phyloP scores from a whole-genome alignment of 1,284 basidiomycete species.

The Filobasidium uniguttulatum region DNA sequence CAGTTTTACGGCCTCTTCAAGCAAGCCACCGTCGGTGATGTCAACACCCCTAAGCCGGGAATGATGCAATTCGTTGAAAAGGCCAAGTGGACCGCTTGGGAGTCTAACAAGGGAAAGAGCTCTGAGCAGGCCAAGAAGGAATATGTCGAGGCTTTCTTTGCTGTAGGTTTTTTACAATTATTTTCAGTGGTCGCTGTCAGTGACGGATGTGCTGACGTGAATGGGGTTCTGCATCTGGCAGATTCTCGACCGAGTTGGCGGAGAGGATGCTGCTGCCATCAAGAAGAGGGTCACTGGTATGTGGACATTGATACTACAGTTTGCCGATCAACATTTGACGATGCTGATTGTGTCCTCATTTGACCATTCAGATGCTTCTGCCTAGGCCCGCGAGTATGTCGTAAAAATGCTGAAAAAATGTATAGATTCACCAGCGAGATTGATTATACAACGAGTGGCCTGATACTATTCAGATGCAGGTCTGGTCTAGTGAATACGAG shows the following conservation, averaged over 20 bases:
- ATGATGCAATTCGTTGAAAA: slow-evolving; percentile 37
- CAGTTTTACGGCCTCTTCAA: slow-evolving; percentile 90
- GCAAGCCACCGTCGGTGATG: slow-evolving; percentile 62
- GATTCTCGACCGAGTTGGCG: slow-evolving; percentile 9
- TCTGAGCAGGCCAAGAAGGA: slow-evolving; percentile 55
- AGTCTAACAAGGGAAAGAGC: slow-evolving; percentile 52
- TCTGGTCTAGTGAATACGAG: no score
- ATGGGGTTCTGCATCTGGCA: not conserved
- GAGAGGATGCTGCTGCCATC: slow-evolving; percentile 9
- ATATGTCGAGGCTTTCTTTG: slow-evolving; percentile 58
- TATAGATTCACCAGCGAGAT: no score
- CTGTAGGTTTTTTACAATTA: slow-evolving; percentile 3
- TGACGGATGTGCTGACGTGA: not conserved
- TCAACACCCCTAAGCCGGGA: slow-evolving; percentile 29
- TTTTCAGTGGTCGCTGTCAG: no score
- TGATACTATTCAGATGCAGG: no score
- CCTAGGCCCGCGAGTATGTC: no score
- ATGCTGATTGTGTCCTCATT: no score
- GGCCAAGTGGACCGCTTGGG: slow-evolving; percentile 60
- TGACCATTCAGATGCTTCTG: no score
- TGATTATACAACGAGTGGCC: no score
- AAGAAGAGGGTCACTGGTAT: slow-evolving; percentile 8
- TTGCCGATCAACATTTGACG: no score
- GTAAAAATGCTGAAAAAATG: no score
- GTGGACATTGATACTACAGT: no score